These are phyloP conservation scores for Termitomyces sp. DNA, from an alignment of 768 basidiomycete genomes.

Conservation along the genomic window DNA sequence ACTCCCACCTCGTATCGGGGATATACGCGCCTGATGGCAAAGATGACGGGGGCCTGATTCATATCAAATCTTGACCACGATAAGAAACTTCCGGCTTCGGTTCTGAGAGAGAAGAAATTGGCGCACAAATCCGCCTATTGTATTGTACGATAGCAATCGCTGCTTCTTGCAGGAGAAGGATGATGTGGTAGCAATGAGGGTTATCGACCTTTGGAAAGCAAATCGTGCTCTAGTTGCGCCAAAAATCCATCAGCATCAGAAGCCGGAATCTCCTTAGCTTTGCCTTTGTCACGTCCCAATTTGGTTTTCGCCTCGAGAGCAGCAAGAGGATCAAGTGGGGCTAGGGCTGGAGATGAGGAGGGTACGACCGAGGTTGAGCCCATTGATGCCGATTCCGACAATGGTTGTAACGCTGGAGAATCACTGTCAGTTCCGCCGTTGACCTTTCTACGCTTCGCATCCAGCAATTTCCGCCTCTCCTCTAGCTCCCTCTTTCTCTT, in stretches of 20 bases:
- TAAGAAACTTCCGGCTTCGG: background rate
- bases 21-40: background rate
- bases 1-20: background rate
- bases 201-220: conserved; percentile 33
- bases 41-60: background rate
- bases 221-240: conserved; percentile 62
- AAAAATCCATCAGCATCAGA: conserved; percentile 63
- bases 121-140: background rate
- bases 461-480: conserved; percentile 57
- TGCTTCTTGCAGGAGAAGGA: background rate
- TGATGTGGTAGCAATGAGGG: background rate
- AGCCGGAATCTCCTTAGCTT: conserved; percentile 15
- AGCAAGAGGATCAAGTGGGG: conserved; percentile 44
- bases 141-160: background rate
- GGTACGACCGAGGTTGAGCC: conserved; percentile 1
- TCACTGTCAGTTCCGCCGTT: conserved; percentile 6
- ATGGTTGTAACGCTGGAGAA: conserved; percentile 3
- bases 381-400: conserved; percentile 5
- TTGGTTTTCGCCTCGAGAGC: conserved; percentile 37
- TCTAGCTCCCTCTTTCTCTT: conserved; percentile 76
- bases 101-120: background rate
- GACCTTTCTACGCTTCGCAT: conserved; percentile 65
- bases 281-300: conserved; percentile 19
- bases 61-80: background rate
- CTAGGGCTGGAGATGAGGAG: background rate